Base-by-base conservation (phyloP, 2,329 filamentous ascomycete genomes). In the Sordariomycetes sp. region DNA sequence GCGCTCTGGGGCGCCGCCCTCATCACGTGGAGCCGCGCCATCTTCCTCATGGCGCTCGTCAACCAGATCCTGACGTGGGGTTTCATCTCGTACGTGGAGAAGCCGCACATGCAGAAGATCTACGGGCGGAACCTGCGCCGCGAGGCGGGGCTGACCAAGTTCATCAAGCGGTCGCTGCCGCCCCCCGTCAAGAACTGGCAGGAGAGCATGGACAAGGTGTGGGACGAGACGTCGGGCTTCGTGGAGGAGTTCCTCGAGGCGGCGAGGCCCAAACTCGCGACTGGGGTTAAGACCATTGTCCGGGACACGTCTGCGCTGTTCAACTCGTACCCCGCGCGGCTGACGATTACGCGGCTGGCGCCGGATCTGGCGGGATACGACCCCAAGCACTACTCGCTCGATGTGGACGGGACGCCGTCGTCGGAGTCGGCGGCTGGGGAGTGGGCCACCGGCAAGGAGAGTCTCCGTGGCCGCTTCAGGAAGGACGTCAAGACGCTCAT, bases 71-170 rank as follows among this genome's bases (percentile, higher is more conserved):
- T 96, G 54, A 94, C 88, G 1, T 76, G 97, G 35, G 84, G 78
- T 34, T 96, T 96, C 73, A 89, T 99, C 57, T 89, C 95, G 59
- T 88, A 92, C 62, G 88, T 99, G 10, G 94, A 99, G 72, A 86
- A 91, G 60, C 94, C 92, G 15, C 94, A 99, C 69, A 97, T 99
- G 91, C 89, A 96, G 69, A 97, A 96, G 76, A 81, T 97, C 20
- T 99, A 99, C 66, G 92, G 94, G 50, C 79, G 85, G 64, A 86
- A 84, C 63, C 76, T 99, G 52, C 86, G 94, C 59, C 77, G 86
- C 62, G 90, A 96, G 68, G 94, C 94, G 12, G 94, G 94, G 54
- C 78, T 99, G 45, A 92, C 91, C 59, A 95, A 91, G 72, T 96
- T 89, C 65, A 80, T 99, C 68, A 89, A 90, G 69, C 84, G 87